These are phyloP conservation scores for Plectosphaerella sp. DNA, from an alignment of 2,329 filamentous ascomycete genomes.

Conservation along the genomic window DNA sequence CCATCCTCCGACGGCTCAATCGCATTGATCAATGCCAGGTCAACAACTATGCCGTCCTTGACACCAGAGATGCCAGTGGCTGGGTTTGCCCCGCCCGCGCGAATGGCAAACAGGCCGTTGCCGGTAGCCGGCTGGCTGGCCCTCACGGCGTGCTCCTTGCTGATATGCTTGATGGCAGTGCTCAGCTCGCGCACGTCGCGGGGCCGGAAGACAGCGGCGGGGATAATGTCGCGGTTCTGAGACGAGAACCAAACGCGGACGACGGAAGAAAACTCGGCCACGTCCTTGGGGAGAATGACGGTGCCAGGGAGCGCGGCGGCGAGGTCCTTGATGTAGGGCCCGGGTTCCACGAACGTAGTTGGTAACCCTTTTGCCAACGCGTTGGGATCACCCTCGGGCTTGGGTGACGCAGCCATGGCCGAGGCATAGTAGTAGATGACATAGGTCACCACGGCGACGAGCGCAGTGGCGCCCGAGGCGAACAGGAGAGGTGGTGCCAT, in stretches of 20 bases:
- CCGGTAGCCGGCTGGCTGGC: not conserved
- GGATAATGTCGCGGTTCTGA: not conserved
- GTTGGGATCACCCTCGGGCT: too few relatives aligned
- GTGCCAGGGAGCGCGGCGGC: not conserved
- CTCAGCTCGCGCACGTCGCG: not conserved
- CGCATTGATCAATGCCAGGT: slow-evolving; percentile 15
- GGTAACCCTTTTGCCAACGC: not conserved
- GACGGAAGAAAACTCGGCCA: not conserved
- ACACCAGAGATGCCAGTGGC: slow-evolving; percentile 5
- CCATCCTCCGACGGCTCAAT: slow-evolving; percentile 9
- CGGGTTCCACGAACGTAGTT: not conserved
- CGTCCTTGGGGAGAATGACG: not conserved
- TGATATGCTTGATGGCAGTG: not conserved
- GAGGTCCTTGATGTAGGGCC: not conserved
- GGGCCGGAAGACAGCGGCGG: not conserved
- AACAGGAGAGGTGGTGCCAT: too few relatives aligned
- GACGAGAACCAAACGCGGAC: not conserved
- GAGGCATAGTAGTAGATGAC: too few relatives aligned
- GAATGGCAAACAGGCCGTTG: not conserved
- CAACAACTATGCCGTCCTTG: slow-evolving; percentile 20
- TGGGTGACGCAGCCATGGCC: too few relatives aligned
- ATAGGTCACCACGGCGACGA: too few relatives aligned
- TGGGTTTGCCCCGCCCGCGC: not conserved
- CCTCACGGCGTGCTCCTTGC: not conserved
- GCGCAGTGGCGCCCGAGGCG: too few relatives aligned